Conservation (phyloP, 2,329 filamentous ascomycete genomes). For the Pyrenophora tritici-repentis region DNA sequence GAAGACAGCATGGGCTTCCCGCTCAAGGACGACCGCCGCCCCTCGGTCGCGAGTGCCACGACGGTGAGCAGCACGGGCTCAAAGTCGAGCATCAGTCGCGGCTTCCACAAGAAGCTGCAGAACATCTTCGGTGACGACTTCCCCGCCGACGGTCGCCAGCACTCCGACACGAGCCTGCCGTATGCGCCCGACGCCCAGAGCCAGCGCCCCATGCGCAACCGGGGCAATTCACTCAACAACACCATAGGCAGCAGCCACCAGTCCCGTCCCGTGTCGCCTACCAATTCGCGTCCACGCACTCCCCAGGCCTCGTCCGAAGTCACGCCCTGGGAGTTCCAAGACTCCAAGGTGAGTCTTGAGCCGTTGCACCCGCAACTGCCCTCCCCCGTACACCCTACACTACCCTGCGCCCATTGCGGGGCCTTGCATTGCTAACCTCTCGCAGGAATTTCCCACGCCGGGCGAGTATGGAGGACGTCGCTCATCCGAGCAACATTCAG, state of each 20-base stretch:
- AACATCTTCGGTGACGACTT: constrained; percentile 94
- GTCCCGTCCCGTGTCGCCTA: constrained; percentile 69
- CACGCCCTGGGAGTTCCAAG: constrained; percentile 96
- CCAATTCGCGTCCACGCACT: constrained; percentile 78
- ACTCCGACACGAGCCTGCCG: constrained; percentile 71
- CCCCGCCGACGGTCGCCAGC: constrained; percentile 65
- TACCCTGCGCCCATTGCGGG: constrained; percentile 3
- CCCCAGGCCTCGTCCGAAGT: constrained; percentile 89
- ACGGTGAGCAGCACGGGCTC: constrained; percentile 87
- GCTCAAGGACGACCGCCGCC: constrained; percentile 71
- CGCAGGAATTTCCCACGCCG: constrained; percentile 36
- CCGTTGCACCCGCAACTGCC: background rate
- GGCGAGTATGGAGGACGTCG: constrained; percentile 42
- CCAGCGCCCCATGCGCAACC: constrained; percentile 68
- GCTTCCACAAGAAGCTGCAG: constrained; percentile 77
- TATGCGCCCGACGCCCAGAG: constrained; percentile 62
- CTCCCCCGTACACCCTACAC: background rate
- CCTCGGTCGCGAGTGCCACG: constrained; percentile 85
- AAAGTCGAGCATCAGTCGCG: constrained; percentile 70
- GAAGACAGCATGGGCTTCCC: constrained; percentile 54
- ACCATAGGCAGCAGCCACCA: constrained; percentile 56
- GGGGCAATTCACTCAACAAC: constrained; percentile 81
- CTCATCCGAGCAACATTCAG: constrained; percentile 43
- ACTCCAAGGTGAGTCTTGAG: constrained; percentile 66
- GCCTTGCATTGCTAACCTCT: constrained; percentile 18